phyloP scores from a whole-genome alignment of 2,329 filamentous ascomycete genomes.

The Chrysoporthe austroafricana region DNA sequence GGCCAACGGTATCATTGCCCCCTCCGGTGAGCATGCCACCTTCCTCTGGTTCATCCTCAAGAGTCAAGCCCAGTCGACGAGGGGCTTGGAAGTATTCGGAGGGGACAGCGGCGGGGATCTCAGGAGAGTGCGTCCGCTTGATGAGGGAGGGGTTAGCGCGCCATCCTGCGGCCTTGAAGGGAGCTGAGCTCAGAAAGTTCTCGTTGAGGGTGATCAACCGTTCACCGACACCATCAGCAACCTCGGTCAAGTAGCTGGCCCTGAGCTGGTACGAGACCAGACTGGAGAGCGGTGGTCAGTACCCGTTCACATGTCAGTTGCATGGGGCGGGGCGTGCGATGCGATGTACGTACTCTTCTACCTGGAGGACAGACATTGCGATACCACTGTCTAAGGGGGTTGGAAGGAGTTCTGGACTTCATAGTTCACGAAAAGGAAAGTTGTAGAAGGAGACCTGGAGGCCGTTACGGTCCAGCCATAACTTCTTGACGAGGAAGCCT shows the following conservation, averaged over 20 bases:
- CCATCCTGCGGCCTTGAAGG: constrained; percentile 85
- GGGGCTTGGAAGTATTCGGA: constrained; percentile 83
- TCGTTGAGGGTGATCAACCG: constrained; percentile 82
- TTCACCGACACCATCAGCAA: constrained; percentile 84
- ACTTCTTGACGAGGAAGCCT: not conserved
- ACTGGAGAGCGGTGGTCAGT: constrained; percentile 45
- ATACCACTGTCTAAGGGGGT: not conserved
- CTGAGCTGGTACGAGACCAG: constrained; percentile 83
- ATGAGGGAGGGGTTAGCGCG: constrained; percentile 72
- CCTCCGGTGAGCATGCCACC: constrained; percentile 73
- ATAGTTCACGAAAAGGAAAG: not conserved
- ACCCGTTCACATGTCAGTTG: not conserved
- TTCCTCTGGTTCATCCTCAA: constrained; percentile 74
- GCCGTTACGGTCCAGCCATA: constrained; percentile 13
- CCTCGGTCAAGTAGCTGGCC: constrained; percentile 76
- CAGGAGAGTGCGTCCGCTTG: constrained; percentile 83
- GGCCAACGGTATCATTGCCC: constrained; percentile 69
- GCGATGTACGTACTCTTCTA: constrained; percentile 44
- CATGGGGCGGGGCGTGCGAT: not conserved
- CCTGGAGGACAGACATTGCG: constrained; percentile 49
- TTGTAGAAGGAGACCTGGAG: not conserved
- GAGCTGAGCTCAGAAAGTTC: constrained; percentile 75
- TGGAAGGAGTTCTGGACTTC: not conserved
- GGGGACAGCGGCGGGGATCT: constrained; percentile 80
- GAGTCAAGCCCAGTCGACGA: constrained; percentile 63